Conservation (phyloP, 2,329 filamentous ascomycete species). For the Penicillium sp. region DNA sequence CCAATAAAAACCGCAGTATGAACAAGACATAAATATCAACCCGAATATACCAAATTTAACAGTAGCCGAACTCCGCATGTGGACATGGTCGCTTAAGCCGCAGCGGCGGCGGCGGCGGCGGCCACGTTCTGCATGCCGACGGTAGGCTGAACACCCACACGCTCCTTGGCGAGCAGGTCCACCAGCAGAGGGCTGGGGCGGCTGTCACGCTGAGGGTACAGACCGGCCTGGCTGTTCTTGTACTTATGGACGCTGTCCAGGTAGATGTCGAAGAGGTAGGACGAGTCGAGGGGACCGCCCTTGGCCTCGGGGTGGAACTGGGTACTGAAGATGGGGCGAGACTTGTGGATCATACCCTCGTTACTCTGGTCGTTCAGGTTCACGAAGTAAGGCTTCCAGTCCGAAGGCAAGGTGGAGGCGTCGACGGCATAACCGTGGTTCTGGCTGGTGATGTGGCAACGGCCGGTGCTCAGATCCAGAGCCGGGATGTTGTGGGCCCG, state of each 20-base stretch:
- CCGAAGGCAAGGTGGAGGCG: conserved; percentile 71
- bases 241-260: conserved; percentile 83
- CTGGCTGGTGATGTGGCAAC: conserved; percentile 98
- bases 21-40: conserved; percentile 12
- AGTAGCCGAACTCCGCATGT: conserved; percentile 10
- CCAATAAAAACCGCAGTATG: conserved; percentile 11
- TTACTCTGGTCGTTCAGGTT: conserved; percentile 98
- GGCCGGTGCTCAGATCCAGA: conserved; percentile 87
- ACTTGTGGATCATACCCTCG: conserved; percentile 93
- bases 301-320: conserved; percentile 99
- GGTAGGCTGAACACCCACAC: conserved; percentile 80
- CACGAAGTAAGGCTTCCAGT: conserved; percentile 98
- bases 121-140: conserved; percentile 51
- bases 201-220: conserved; percentile 73
- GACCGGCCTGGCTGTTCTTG: conserved; percentile 76
- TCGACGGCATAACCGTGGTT: conserved; percentile 98
- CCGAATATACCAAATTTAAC: conserved; percentile 7
- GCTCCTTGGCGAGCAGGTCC: conserved; percentile 88
- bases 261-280: conserved; percentile 96
- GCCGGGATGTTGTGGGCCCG: conserved; percentile 98
- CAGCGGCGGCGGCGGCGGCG: conserved; percentile 32
- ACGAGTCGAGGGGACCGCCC: conserved; percentile 91
- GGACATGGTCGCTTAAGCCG: conserved; percentile 19
- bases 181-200: conserved; percentile 83
- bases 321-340: conserved; percentile 93